A percentile compares a stretch with the other conserved stretches of the same genome.
These are phyloP conservation scores for Microthyrium microscopicum DNA, from an alignment of 2,329 filamentous ascomycete species.

Conservation along the genomic window DNA sequence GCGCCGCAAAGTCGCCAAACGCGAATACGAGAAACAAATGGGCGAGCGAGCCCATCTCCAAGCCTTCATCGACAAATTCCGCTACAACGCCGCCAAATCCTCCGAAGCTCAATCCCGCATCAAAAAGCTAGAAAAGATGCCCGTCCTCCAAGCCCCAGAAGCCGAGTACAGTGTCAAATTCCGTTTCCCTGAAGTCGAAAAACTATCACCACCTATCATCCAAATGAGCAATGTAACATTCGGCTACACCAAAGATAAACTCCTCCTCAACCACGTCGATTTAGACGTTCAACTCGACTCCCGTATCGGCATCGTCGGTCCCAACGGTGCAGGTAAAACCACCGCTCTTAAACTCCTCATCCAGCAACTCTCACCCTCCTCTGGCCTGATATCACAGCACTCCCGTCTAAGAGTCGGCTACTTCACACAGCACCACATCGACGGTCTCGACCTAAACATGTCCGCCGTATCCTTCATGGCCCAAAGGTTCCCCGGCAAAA, in stretches of 20 bases:
- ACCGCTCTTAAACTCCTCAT: slow-evolving; percentile 97
- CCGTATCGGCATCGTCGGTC: slow-evolving; percentile 95
- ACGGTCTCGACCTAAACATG: slow-evolving; percentile 76
- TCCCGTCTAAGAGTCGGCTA: slow-evolving; percentile 82
- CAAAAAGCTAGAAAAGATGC: slow-evolving; percentile 98
- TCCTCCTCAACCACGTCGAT: slow-evolving; percentile 72
- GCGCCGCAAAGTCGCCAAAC: slow-evolving; percentile 86
- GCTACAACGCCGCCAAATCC: slow-evolving; percentile 97
- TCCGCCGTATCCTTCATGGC: slow-evolving; percentile 95
- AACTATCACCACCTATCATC: slow-evolving; percentile 90
- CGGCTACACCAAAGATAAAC: slow-evolving; percentile 66
- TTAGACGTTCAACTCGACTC: slow-evolving; percentile 96
- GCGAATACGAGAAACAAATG: slow-evolving; percentile 99
- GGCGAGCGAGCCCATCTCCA: slow-evolving; percentile 82
- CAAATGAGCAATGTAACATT: slow-evolving; percentile 92
- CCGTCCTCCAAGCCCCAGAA: slow-evolving; percentile 76
- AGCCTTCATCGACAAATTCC: slow-evolving; percentile 98
- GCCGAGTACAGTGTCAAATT: slow-evolving; percentile 93
- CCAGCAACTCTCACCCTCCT: slow-evolving; percentile 58
- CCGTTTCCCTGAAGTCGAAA: slow-evolving; percentile 94
- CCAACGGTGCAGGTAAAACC: slow-evolving; percentile 97
- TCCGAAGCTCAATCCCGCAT: slow-evolving; percentile 96
- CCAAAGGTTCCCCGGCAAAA: slow-evolving; percentile 72
- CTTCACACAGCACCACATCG: slow-evolving; percentile 97
- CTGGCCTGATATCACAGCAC: slow-evolving; percentile 74